Conservation (phyloP, 1,284 basidiomycete genomes). For the Tetrapyrgos nigripes region DNA sequence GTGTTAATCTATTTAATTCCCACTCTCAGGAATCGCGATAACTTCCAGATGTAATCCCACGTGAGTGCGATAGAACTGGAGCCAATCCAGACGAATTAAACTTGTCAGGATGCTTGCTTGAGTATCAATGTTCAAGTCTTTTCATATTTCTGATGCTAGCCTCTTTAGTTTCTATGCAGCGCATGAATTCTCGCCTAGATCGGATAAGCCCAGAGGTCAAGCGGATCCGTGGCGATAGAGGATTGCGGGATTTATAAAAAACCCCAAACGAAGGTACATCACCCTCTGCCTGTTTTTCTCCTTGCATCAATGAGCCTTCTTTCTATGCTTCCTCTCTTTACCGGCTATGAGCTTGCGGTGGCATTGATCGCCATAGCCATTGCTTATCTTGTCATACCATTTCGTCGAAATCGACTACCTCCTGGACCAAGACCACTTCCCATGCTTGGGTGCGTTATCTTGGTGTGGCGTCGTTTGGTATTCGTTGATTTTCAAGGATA, state of each 20-base stretch:
- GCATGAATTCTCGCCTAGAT: neutral
- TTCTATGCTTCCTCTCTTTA: neutral
- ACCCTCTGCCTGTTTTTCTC: neutral
- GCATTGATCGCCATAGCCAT: neutral
- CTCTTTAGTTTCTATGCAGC: neutral
- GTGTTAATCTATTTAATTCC: too few relatives aligned
- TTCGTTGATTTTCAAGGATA: neutral
- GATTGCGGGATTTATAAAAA: neutral
- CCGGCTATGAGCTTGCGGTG: neutral
- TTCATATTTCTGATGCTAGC: neutral
- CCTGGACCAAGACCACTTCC: slow-evolving; percentile 14
- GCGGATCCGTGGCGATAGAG: neutral
- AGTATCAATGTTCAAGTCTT: neutral
- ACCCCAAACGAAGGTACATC: neutral
- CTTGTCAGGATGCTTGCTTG: neutral
- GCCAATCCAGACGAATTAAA: neutral
- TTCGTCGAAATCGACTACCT: slow-evolving; percentile 2
- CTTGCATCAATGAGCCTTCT: neutral
- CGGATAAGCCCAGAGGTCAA: neutral
- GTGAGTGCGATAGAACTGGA: neutral
- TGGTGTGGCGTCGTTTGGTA: neutral
- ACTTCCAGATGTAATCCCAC: neutral
- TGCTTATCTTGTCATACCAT: neutral
- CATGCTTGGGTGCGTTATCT: slow-evolving; percentile 14
- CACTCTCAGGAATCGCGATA: neutral